Evolutionary conservation across 2,329 filamentous ascomycete species (phyloP).

Genomic region (Nannizziopsis barbatae): DNA sequence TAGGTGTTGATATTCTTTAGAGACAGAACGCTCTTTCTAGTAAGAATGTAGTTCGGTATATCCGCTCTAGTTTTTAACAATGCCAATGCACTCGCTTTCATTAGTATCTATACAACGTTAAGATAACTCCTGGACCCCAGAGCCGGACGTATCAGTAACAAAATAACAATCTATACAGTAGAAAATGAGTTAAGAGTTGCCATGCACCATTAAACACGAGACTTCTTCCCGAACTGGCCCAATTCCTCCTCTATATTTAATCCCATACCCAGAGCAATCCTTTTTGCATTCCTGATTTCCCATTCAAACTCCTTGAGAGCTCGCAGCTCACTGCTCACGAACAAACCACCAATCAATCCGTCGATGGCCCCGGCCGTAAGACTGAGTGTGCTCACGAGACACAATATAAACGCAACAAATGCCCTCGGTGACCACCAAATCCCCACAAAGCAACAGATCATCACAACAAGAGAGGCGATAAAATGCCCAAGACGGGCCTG

Average conservation of each 20-base stretch:
- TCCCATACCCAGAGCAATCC: conserved; percentile 16
- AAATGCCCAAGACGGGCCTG: conserved; percentile 66
- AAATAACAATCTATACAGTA: neutral
- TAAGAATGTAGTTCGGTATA: neutral
- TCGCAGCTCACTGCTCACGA: conserved; percentile 72
- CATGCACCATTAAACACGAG: neutral
- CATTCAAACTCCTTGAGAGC: conserved; percentile 84
- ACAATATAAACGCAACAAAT: conserved; percentile 68
- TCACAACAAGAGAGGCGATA: conserved; percentile 51
- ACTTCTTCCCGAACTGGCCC: conserved; percentile 1
- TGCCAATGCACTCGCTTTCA: too few species aligned
- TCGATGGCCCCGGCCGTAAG: conserved; percentile 68
- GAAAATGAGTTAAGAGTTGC: neutral
- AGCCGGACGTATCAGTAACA: neutral
- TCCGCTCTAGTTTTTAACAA: neutral
- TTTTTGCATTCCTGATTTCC: conserved; percentile 65
- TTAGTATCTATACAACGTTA: too few species aligned
- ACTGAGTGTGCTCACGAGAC: conserved; percentile 66
- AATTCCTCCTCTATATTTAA: conserved; percentile 17
- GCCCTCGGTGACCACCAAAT: conserved; percentile 75
- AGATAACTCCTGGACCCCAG: too few species aligned
- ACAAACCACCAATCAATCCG: conserved; percentile 74
- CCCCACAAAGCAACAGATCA: conserved; percentile 63
- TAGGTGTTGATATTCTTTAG: conserved; percentile 20
- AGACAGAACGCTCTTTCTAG: neutral